Percentiles rank a stretch among this genome's conserved stretches.
Evolutionary conservation across 805 yeast genomes (phyloP).

Genomic region (Zygosaccharomyces lentus): DNA sequence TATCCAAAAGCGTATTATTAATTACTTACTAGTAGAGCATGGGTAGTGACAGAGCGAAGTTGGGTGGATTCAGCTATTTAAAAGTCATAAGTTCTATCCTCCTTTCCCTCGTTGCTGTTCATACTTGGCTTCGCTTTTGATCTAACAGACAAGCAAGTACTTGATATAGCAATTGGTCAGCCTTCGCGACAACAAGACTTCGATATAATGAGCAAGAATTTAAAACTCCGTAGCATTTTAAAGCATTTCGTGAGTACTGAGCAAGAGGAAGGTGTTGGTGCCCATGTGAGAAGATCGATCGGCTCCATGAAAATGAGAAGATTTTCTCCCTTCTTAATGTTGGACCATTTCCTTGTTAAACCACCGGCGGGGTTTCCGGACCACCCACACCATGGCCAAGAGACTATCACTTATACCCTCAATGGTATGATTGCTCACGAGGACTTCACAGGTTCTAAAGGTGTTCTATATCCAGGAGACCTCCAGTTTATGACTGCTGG

Average conservation of each 20-base stretch:
- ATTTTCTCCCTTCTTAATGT: slow-evolving; percentile 76
- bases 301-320: slow-evolving; percentile 65
- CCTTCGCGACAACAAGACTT: background rate
- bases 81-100: background rate
- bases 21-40: background rate
- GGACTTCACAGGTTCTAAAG: slow-evolving; percentile 83
- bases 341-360: slow-evolving; percentile 68
- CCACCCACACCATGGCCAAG: slow-evolving; percentile 81
- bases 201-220: slow-evolving; percentile 11
- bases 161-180: background rate
- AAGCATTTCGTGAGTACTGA: slow-evolving; percentile 56
- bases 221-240: slow-evolving; percentile 42
- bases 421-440: slow-evolving; percentile 73
- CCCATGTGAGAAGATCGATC: slow-evolving; percentile 73
- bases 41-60: background rate
- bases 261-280: slow-evolving; percentile 86
- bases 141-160: slow-evolving; percentile 3
- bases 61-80: background rate
- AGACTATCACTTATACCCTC: slow-evolving; percentile 66
- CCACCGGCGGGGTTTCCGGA: slow-evolving; percentile 76
- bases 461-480: slow-evolving; percentile 75
- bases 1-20: background rate
- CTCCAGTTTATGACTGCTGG: slow-evolving; percentile 95
- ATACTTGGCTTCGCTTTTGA: background rate
- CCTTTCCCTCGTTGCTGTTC: background rate